These are phyloP conservation scores for Leccinum fuscescens DNA, from an alignment of 1,284 basidiomycete genomes.

Conservation along the genomic window DNA sequence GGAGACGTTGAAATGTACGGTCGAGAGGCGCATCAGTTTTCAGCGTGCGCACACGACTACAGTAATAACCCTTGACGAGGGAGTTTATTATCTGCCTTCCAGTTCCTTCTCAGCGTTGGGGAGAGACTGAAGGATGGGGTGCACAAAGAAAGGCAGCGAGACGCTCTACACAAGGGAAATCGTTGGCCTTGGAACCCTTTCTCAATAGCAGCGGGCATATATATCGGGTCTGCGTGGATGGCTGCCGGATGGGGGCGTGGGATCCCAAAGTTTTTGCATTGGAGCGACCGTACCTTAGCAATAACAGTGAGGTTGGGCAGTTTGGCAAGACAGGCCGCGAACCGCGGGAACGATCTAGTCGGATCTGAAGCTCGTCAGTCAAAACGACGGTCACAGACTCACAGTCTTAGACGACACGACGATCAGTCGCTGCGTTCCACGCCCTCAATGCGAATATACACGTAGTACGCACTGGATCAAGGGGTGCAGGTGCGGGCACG, in stretches of 20 bases:
- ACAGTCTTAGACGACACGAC: slow-evolving; percentile 19
- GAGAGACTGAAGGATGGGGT: slow-evolving; percentile 24
- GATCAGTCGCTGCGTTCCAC: neutral
- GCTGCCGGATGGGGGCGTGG: neutral
- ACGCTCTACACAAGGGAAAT: slow-evolving; percentile 31
- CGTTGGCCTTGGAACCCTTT: slow-evolving; percentile 23
- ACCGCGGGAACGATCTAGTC: slow-evolving; percentile 26
- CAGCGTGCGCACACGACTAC: neutral
- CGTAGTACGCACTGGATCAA: slow-evolving; percentile 11
- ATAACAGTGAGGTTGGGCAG: slow-evolving; percentile 33
- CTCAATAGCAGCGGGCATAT: slow-evolving; percentile 32
- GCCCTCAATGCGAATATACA: neutral
- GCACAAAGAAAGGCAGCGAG: slow-evolving; percentile 25
- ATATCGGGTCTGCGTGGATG: neutral
- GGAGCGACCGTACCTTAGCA: slow-evolving; percentile 20
- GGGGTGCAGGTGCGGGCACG: slow-evolving; percentile 5
- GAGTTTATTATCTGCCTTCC: slow-evolving; percentile 8
- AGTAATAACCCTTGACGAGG: slow-evolving; percentile 4
- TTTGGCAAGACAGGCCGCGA: slow-evolving; percentile 32
- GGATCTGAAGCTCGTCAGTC: slow-evolving; percentile 3
- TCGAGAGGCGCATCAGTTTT: no score
- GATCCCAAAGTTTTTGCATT: neutral
- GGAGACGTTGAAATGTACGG: neutral
- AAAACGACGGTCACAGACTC: slow-evolving; percentile 23
- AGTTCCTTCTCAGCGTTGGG: slow-evolving; percentile 23